These are phyloP conservation scores for Aaosphaeria arxii DNA, from an alignment of 2,329 filamentous ascomycete genomes.

Conservation along the genomic window DNA sequence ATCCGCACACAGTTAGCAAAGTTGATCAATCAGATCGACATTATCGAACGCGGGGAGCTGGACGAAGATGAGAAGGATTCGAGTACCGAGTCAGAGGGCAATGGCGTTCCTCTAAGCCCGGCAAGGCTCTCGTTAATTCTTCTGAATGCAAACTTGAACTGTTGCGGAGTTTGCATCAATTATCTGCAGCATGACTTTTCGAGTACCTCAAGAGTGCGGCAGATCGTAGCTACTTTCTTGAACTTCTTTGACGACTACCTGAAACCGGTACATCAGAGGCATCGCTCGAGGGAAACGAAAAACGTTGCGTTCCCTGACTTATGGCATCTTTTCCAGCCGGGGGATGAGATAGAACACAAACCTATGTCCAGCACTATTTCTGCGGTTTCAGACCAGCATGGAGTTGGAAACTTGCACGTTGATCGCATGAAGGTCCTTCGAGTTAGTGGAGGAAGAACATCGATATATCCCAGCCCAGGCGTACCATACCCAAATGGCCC, in stretches of 20 bases:
- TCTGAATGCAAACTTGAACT: background rate
- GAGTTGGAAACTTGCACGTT: background rate
- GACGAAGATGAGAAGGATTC: background rate
- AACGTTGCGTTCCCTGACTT: slow-evolving; percentile 9
- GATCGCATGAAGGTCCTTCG: background rate
- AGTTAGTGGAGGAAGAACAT: background rate
- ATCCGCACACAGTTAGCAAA: background rate
- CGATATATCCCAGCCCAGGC: background rate
- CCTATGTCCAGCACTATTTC: background rate
- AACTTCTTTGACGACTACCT: slow-evolving; percentile 1
- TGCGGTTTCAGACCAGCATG: background rate
- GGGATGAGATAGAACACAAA: slow-evolving; percentile 16
- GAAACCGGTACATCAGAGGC: background rate
- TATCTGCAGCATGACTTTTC: background rate
- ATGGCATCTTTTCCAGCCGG: slow-evolving; percentile 18
- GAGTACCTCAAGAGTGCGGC: background rate
- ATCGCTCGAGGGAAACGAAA: background rate
- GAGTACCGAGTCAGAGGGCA: background rate
- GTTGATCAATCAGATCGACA: background rate
- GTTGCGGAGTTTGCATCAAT: background rate
- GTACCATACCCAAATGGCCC: background rate
- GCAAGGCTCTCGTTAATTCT: background rate
- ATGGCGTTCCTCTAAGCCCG: background rate
- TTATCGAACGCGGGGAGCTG: background rate
- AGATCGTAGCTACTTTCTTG: background rate